Conservation (phyloP, 148 eudicot genomes). For the Rhododendron ovatum region DNA sequence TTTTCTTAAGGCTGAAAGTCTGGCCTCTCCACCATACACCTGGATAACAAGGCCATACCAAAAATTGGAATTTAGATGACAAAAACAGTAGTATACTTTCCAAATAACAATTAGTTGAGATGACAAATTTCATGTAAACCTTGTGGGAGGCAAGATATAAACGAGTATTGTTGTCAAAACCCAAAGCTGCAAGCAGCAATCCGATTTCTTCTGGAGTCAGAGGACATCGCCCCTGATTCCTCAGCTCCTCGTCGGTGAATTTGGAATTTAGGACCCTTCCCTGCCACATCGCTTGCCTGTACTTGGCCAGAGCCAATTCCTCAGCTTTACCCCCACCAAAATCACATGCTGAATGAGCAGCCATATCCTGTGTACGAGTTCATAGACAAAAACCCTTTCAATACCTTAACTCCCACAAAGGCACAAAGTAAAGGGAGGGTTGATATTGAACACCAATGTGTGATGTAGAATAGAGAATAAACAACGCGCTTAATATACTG, state of each 20-base stretch:
- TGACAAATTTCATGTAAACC: conserved; percentile 32
- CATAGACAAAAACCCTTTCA: not conserved
- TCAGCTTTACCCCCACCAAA: conserved; percentile 98
- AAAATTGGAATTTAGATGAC: not conserved
- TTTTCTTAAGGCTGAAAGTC: conserved; percentile 60
- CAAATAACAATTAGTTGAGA: not conserved
- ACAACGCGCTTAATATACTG: not conserved
- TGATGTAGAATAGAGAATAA: not conserved
- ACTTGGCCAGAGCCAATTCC: conserved; percentile 82
- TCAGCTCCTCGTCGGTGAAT: conserved; percentile 90
- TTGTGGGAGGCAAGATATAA: conserved; percentile 96
- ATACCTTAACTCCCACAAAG: not conserved
- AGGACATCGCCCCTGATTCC: conserved; percentile 95
- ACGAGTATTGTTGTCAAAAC: conserved; percentile 84
- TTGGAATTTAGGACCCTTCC: conserved; percentile 92
- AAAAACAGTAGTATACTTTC: not conserved
- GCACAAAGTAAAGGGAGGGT: not conserved
- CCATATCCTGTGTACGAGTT: conserved; percentile 72
- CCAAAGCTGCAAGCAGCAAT: conserved; percentile 84
- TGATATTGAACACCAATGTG: not conserved
- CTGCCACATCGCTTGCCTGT: conserved; percentile 87
- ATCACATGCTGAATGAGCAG: conserved; percentile 99
- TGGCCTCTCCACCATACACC: conserved; percentile 91
- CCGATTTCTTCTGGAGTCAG: conserved; percentile 97
- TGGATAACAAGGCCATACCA: conserved; percentile 15